These are phyloP conservation scores for Rhododendron molle DNA, from an alignment of 148 eudicot species.

Conservation along the genomic window DNA sequence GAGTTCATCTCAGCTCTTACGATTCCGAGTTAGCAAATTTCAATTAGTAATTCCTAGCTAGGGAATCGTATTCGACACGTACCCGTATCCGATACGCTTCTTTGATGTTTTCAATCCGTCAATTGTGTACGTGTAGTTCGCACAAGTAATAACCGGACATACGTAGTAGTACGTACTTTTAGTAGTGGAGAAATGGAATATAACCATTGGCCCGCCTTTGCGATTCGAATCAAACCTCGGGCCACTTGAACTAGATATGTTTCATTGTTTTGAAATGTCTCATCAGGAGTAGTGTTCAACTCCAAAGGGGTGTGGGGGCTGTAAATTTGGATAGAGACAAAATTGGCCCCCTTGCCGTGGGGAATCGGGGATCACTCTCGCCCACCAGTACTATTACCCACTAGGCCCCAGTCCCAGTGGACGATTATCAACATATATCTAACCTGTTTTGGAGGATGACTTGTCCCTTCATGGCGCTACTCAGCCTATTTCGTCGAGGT, in stretches of 20 bases:
- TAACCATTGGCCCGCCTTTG: not conserved
- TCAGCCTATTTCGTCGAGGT: too few relatives aligned
- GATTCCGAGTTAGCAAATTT: not conserved
- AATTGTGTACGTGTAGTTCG: not conserved
- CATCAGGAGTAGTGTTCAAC: not conserved
- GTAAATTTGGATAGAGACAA: not conserved
- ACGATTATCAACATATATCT: not conserved
- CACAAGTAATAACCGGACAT: not conserved
- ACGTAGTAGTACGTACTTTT: too few relatives aligned
- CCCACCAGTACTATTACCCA: not conserved
- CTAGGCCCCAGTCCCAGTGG: too few relatives aligned
- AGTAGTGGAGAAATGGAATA: not conserved
- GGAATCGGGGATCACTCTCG: not conserved
- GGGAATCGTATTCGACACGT: not conserved
- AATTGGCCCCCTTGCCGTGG: not conserved
- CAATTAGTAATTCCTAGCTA: not conserved
- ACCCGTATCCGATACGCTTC: too few relatives aligned
- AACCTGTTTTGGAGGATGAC: not conserved
- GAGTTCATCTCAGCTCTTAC: not conserved
- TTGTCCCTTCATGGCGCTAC: not conserved
- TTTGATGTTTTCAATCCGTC: too few relatives aligned
- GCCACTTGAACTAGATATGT: not conserved
- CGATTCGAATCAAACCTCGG: too few relatives aligned
- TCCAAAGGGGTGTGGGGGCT: not conserved
- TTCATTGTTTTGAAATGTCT: not conserved